Evolutionary conservation across 768 basidiomycete genomes (phyloP).

Genomic region (Phanerochaete carnosa): DNA sequence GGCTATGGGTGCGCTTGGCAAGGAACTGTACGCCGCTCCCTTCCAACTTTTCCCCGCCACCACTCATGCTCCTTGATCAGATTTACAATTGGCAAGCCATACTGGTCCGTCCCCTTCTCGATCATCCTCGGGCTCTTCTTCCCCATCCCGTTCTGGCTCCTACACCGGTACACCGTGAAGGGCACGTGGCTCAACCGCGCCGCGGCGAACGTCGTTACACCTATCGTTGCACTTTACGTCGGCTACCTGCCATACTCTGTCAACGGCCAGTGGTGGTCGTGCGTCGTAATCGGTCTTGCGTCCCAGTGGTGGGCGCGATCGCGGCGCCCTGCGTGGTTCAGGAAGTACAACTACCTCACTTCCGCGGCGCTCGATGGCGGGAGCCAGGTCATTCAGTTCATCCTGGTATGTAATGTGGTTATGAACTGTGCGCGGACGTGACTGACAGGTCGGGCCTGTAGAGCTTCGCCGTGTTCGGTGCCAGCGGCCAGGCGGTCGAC

Average conservation of each 20-base stretch:
- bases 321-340: conserved; percentile 42
- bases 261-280: conserved; percentile 55
- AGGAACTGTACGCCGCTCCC: conserved; percentile 38
- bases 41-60: background rate
- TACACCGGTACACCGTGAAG: conserved; percentile 35
- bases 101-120: conserved; percentile 44
- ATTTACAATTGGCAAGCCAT: conserved; percentile 46
- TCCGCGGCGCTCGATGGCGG: conserved; percentile 51
- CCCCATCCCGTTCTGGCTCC: conserved; percentile 48
- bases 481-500: conserved; percentile 37
- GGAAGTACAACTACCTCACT: conserved; percentile 46
- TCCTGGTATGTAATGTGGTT: conserved; percentile 31
- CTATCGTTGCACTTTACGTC: conserved; percentile 37
- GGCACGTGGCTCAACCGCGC: conserved; percentile 29
- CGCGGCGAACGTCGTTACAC: conserved; percentile 45
- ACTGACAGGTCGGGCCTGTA: background rate
- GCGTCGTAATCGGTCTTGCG: conserved; percentile 46
- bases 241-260: conserved; percentile 48
- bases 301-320: conserved; percentile 50
- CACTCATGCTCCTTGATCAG: background rate
- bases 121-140: conserved; percentile 50
- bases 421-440: background rate
- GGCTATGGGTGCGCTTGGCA: conserved; percentile 52
- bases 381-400: conserved; percentile 46
- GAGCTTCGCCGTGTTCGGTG: conserved; percentile 37